These are phyloP conservation scores for Backusella australiensis DNA, from an alignment of 192 early-diverging fungal genomes.

Conservation along the genomic window DNA sequence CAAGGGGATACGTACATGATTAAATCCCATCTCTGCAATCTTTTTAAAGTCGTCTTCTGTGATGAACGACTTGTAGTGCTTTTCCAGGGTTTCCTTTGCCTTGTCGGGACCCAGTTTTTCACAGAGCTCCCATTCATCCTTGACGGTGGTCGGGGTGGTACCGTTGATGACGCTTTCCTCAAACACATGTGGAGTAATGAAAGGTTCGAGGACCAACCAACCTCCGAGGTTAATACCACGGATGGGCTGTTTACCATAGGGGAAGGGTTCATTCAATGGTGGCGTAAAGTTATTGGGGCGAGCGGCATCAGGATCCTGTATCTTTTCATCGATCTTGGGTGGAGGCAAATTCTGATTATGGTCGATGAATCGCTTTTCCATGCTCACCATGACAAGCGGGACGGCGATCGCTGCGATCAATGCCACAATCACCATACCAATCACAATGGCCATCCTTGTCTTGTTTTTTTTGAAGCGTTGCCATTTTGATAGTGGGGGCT, in stretches of 20 bases:
- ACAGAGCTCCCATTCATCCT: constrained; percentile 70
- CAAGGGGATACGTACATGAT: constrained; percentile 67
- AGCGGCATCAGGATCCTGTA: constrained; percentile 16
- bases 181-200: constrained; percentile 52
- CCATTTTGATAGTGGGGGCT: background rate
- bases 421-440: background rate
- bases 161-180: constrained; percentile 21
- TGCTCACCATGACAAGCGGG: background rate
- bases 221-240: constrained; percentile 74
- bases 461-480: background rate
- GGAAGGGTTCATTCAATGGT: constrained; percentile 40
- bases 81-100: constrained; percentile 42
- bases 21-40: constrained; percentile 56
- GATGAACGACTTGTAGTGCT: constrained; percentile 62
- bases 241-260: constrained; percentile 40
- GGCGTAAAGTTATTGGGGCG: constrained; percentile 39
- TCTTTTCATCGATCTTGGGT: background rate
- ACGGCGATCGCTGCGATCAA: background rate
- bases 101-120: constrained; percentile 50
- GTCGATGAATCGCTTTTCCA: background rate
- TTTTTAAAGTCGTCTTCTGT: constrained; percentile 56
- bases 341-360: background rate
- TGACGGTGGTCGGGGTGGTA: constrained; percentile 6
- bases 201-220: constrained; percentile 65
- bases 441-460: background rate